These are phyloP conservation scores for Chiua virens DNA, from an alignment of 768 basidiomycete genomes.

Conservation along the genomic window DNA sequence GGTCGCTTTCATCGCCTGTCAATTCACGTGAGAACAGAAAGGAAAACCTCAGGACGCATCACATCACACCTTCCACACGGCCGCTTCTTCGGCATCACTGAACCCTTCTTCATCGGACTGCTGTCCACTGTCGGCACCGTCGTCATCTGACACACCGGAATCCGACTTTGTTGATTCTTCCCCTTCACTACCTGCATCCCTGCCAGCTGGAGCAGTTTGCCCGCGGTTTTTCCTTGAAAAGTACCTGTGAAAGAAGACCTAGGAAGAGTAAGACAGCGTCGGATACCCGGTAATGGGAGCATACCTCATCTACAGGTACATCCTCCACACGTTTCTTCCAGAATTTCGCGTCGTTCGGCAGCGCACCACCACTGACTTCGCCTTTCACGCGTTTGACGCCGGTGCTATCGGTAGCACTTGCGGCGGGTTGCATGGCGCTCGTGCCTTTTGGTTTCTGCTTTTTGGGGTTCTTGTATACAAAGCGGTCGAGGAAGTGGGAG, in stretches of 20 bases:
- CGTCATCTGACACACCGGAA: conserved; percentile 19
- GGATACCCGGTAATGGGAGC: not conserved
- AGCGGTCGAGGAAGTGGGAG: conserved; percentile 93
- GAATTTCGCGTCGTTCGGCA: conserved; percentile 77
- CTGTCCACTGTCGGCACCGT: conserved; percentile 23
- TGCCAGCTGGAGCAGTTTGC: conserved; percentile 45
- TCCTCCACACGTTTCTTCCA: conserved; percentile 66
- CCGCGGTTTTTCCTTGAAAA: conserved; percentile 71
- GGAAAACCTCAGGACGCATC: not conserved
- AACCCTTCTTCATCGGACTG: conserved; percentile 41
- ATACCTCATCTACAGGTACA: conserved; percentile 86
- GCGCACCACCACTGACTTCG: conserved; percentile 44
- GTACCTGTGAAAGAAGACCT: conserved; percentile 92
- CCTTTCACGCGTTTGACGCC: conserved; percentile 74
- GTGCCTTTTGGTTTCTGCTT: conserved; percentile 68
- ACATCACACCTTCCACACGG: conserved; percentile 81
- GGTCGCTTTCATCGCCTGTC: conserved; percentile 84
- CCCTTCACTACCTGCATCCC: conserved; percentile 28
- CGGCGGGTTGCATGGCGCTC: conserved; percentile 95
- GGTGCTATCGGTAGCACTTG: conserved; percentile 55
- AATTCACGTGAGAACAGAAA: not conserved
- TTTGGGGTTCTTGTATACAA: conserved; percentile 97
- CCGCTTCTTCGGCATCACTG: conserved; percentile 60
- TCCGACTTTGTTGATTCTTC: conserved; percentile 24
- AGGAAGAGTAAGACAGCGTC: not conserved